phyloP scores from a whole-genome alignment of 1,284 basidiomycete species.

The Coniferiporia sulphurascens region DNA sequence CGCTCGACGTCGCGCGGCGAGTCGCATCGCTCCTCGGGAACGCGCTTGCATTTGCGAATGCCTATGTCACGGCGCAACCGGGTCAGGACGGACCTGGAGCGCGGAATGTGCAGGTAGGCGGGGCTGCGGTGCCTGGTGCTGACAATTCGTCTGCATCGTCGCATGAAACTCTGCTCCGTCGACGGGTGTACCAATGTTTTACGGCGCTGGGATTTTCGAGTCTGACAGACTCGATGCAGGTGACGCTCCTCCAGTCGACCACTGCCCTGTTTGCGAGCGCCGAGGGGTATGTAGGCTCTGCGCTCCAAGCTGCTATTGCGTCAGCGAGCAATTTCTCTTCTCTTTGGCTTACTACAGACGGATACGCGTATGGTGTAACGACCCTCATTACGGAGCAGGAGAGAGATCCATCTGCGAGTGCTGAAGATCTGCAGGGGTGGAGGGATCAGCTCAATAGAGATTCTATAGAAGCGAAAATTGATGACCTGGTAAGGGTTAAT shows the following conservation, averaged over 20 bases:
- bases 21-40: slow-evolving; percentile 86
- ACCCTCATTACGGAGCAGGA: slow-evolving; percentile 54
- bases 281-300: slow-evolving; percentile 73
- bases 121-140: slow-evolving; percentile 38
- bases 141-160: slow-evolving; percentile 34
- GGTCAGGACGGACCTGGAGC: slow-evolving; percentile 27
- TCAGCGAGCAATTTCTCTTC: slow-evolving; percentile 81
- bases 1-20: slow-evolving; percentile 85
- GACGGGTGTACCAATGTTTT: slow-evolving; percentile 89
- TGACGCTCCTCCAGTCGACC: slow-evolving; percentile 76
- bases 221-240: slow-evolving; percentile 79
- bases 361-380: slow-evolving; percentile 91
- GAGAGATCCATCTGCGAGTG: slow-evolving; percentile 29
- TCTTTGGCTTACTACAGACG: slow-evolving; percentile 86
- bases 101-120: slow-evolving; percentile 22
- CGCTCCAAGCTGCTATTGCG: slow-evolving; percentile 89
- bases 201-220: slow-evolving; percentile 73
- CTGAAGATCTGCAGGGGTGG: slow-evolving; percentile 32
- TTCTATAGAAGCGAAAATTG: slow-evolving; percentile 70
- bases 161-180: slow-evolving; percentile 79
- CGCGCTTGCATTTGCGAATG: slow-evolving; percentile 84
- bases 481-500: slow-evolving; percentile 53
- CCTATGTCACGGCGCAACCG: slow-evolving; percentile 50
- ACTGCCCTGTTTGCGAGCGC: slow-evolving; percentile 86
- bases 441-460: slow-evolving; percentile 73